These are phyloP conservation scores for Pythium chondricola DNA, from an alignment of 352 stramenopile species.

Conservation along the genomic window DNA sequence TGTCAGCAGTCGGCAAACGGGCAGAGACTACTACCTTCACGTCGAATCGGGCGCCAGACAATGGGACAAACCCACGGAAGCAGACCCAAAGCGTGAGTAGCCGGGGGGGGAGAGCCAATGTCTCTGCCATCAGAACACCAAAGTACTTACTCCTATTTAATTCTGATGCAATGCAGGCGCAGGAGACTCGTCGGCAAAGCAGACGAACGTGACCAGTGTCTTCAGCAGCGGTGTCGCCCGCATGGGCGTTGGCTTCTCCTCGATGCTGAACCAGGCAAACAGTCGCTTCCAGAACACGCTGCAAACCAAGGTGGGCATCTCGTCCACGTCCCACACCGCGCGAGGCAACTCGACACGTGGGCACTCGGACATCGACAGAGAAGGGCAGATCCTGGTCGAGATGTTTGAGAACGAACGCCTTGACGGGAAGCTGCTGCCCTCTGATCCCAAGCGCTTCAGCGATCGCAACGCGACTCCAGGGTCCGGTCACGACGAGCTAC, in stretches of 20 bases:
- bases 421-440: conserved; percentile 60
- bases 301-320: conserved; percentile 32
- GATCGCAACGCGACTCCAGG: conserved; percentile 49
- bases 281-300: conserved; percentile 64
- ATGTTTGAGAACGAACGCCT: conserved; percentile 86
- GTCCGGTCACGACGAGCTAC: conserved; percentile 56
- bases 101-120: too few relatives aligned
- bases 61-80: conserved; percentile 60
- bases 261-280: conserved; percentile 64
- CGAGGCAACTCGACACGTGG: conserved; percentile 19
- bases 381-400: conserved; percentile 66
- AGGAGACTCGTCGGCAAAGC: too few relatives aligned
- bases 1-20: conserved; percentile 57
- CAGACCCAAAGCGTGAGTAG: conserved; percentile 52
- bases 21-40: conserved; percentile 70
- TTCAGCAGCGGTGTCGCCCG: conserved; percentile 65
- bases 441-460: conserved; percentile 70
- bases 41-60: conserved; percentile 56
- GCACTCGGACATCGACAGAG: conserved; percentile 53
- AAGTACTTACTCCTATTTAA: too few relatives aligned
- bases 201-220: conserved; percentile 38
- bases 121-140: too few relatives aligned
- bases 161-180: too few relatives aligned
- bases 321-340: conserved; percentile 6
- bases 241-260: conserved; percentile 52